phyloP scores from a whole-genome alignment of 2,329 filamentous ascomycete species.

The Furcasterigmium sp. region DNA sequence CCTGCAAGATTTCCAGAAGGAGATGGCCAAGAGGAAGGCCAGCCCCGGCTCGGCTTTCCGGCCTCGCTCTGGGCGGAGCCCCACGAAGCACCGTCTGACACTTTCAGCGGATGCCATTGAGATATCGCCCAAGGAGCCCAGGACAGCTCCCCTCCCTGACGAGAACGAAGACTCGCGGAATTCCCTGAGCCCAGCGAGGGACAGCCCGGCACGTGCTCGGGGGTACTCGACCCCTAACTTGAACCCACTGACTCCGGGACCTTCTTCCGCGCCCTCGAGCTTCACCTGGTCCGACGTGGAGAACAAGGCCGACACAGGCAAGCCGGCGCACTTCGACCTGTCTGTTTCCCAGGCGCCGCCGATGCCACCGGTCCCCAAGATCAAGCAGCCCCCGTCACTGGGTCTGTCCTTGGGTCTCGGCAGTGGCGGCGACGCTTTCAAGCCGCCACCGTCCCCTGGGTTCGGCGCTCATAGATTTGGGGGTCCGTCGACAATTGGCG shows the following conservation, averaged over 20 bases:
- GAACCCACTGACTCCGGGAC: slow-evolving; percentile 52
- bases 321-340: slow-evolving; percentile 34
- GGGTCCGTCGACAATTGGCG: slow-evolving; percentile 18
- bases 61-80: slow-evolving; percentile 46
- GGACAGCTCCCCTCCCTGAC: slow-evolving; percentile 51
- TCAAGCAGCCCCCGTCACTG: neutral
- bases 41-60: slow-evolving; percentile 40
- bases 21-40: slow-evolving; percentile 46
- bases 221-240: slow-evolving; percentile 48
- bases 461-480: slow-evolving; percentile 34
- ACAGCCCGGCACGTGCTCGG: slow-evolving; percentile 40
- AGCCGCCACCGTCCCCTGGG: slow-evolving; percentile 40
- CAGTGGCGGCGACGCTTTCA: slow-evolving; percentile 11
- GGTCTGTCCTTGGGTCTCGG: neutral
- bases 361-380: neutral
- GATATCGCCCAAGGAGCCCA: slow-evolving; percentile 46
- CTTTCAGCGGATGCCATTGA: slow-evolving; percentile 56
- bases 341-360: slow-evolving; percentile 19
- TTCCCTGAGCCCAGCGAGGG: slow-evolving; percentile 30
- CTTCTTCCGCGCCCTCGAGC: slow-evolving; percentile 61
- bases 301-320: slow-evolving; percentile 28
- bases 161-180: slow-evolving; percentile 42
- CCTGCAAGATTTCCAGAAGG: slow-evolving; percentile 73
- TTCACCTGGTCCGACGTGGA: slow-evolving; percentile 53
- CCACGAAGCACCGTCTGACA: slow-evolving; percentile 55